Evolutionary conservation across 139 green algal species (phyloP).

Genomic region (Chlorella sp.): DNA sequence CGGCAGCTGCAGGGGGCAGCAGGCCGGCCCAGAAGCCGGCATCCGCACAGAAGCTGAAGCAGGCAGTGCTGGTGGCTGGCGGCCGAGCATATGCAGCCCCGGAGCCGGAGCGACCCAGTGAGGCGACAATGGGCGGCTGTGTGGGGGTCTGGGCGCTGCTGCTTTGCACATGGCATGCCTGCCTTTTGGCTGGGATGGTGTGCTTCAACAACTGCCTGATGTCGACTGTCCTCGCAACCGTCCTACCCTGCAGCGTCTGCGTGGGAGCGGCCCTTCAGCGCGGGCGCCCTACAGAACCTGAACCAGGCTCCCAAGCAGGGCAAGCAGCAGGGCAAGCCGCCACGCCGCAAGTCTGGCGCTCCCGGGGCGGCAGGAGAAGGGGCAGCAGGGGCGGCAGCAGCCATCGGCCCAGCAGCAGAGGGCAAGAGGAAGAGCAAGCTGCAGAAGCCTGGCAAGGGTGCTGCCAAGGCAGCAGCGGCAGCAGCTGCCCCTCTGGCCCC

Average conservation of each 20-base stretch:
- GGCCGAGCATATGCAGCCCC: not conserved
- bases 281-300: not conserved
- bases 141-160: no score
- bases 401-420: not conserved
- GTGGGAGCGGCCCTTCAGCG: not conserved
- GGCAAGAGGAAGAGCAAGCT: no score
- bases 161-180: no score
- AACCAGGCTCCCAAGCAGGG: not conserved
- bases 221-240: no score
- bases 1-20: not conserved
- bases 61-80: conserved; percentile 1
- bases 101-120: not conserved
- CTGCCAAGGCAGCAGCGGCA: not conserved
- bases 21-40: not conserved
- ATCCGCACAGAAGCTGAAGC: conserved; percentile 1
- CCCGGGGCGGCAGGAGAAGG: not conserved
- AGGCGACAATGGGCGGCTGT: no score
- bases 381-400: not conserved
- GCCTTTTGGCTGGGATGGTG: no score
- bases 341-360: not conserved
- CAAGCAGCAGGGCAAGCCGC: not conserved
- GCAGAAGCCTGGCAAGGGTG: not conserved
- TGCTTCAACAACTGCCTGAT: no score
- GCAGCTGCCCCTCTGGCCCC: not conserved
- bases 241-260: not conserved